Evolutionary conservation across 1,284 basidiomycete species (phyloP), one percentile per base, ranked within the genome.

Genomic region (Sanghuangporus weigelae): DNA sequence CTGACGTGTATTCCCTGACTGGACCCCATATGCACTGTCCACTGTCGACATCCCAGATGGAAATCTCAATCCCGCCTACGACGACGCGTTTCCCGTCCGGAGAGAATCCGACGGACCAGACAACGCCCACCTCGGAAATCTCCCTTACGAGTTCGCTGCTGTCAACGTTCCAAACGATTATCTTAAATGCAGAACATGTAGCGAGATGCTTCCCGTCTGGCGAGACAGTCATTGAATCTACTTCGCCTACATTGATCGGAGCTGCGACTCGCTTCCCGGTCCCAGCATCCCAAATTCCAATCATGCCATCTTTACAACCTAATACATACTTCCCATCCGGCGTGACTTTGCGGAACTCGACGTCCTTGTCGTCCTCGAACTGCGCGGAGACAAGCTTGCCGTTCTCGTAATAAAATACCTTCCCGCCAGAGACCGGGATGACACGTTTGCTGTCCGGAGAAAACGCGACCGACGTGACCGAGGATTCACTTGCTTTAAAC

Each of bases 221-320:
- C 2, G 38, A 16, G 38, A 39, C 11, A n/a, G 31, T 68, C 90
- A 86, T 94, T 94, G 96, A 1, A 96, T 84, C 8, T 93, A 81
- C 8, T 98, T 93, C 0, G 92, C 95, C 16, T 93, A 95, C 70
- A 96, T 44, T 19, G 42, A 19, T 5, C 42, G 42, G 42, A 7
- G 19, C 42, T 7, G 42, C 2, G 42, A 44, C 4, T 44, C 4
- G 14, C n/a, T 44, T 19, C n/a, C 42, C 42, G 4, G 14, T 44
- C 4, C n/a, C 7, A 2, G 42, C 42, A 19, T 44, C n/a, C 42
- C 42, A 44, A 44, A 44, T 44, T 2, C 42, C 14, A 44, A 44
- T 44, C n/a, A 12, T 44, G 7, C 5, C 14, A 7, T 19, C 3
- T 12, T 5, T 14, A 44, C 2, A 44, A 7, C 42, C 42, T 3